These are phyloP conservation scores for Crucihimalaya himalaica DNA, from an alignment of 345 rosid genomes.

Conservation along the genomic window DNA sequence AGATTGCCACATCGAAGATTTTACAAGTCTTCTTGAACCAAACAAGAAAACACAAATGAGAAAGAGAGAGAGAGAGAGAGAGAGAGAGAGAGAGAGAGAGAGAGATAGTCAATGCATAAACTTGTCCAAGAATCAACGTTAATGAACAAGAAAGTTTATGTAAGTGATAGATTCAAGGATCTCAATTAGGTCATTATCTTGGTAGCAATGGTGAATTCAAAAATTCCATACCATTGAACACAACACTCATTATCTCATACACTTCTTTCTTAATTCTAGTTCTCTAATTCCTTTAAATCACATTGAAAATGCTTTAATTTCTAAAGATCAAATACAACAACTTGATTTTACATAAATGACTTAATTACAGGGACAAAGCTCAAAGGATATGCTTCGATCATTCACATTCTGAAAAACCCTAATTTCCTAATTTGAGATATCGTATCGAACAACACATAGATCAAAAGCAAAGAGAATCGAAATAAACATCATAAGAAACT, in stretches of 20 bases:
- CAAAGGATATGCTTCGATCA: background rate
- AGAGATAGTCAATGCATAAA: slow-evolving; percentile 5
- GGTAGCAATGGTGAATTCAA: background rate
- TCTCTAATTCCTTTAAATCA: background rate
- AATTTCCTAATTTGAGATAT: background rate
- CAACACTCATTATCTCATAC: background rate
- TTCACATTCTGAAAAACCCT: slow-evolving; percentile 1
- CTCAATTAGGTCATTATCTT: background rate
- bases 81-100: too few relatives aligned
- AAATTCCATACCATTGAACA: background rate
- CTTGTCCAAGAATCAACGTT: slow-evolving; percentile 3
- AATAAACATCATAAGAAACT: slow-evolving; percentile 41
- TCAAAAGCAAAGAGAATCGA: background rate
- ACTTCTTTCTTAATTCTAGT: background rate
- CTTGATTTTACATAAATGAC: too few relatives aligned
- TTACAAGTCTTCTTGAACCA: slow-evolving; percentile 59
- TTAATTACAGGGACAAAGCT: too few relatives aligned
- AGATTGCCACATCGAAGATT: slow-evolving; percentile 64
- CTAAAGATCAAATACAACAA: background rate
- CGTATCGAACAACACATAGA: background rate
- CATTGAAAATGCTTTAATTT: background rate
- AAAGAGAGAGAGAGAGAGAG: background rate
- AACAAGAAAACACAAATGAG: background rate
- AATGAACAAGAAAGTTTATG: too few relatives aligned
- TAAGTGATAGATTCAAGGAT: too few relatives aligned